Base-by-base conservation (phyloP, 805 yeast genomes). In the Pichia manshurica region DNA sequence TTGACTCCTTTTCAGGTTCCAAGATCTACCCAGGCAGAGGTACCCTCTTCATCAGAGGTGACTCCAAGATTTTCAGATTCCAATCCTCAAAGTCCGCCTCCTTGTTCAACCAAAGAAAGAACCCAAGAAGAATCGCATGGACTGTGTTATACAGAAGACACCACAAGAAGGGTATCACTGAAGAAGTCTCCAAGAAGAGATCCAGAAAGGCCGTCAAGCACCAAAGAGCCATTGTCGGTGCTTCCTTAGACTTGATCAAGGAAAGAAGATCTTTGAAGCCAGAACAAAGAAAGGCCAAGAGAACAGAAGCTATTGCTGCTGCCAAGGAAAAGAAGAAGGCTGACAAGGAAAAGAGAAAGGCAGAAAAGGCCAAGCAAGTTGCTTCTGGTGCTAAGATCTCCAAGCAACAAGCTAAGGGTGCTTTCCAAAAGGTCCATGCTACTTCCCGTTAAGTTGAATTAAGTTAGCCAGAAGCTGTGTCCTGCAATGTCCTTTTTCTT, bases 21-120 rank as follows among this genome's bases (percentile, higher is more conserved):
- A 93, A 91, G 81, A 91, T 93, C 83, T 93, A 91, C 95, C 99
- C 99, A 81, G 99, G 99, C 79, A 88, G 97, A 83, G 98, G 99
- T 78, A 88, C 95, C 73, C 84, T 93, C 74, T 93, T 87, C 72
- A 89, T 93, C 77, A 89, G 99, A 79, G 98, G 98, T 69, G 99
- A 93, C 88, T 90, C 98, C 71, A 93, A 93, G 84, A 77, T 90
- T 70, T 93, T 93, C 96, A 90, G 99, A 84, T 93, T 93, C 93
- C 95, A 86, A 75, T 82, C 87, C 74, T 86, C 97, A 65, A 93
- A 93, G 79, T 82, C 95, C 71, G 91, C 96, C 68, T 89, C 98
- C 72, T 84, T 93, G 70, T 93, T 93, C 93, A 82, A 84, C 71
- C 99, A 93, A 82, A 89, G 97, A 85, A 93, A 93, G 95, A 93